Percentiles rank a stretch among this genome's conserved stretches.
phyloP scores from a whole-genome alignment of 805 yeast species.

The Blastobotrys mokoenaii region DNA sequence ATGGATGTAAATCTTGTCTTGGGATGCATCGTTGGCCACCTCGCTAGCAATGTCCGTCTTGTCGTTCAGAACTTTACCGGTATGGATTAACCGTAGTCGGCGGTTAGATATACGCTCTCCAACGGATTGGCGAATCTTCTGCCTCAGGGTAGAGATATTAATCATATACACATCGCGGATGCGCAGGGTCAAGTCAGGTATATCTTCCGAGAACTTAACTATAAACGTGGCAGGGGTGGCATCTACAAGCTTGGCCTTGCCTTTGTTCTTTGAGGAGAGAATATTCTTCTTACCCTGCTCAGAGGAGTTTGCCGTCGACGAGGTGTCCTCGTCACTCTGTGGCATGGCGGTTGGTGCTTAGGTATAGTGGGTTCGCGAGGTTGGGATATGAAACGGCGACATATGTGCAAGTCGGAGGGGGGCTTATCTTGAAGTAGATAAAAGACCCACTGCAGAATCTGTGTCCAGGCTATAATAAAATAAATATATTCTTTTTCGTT shows the following conservation, averaged over 20 bases:
- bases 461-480: no score
- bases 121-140: slow-evolving; percentile 33
- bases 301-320: no score
- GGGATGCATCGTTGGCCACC: slow-evolving; percentile 21
- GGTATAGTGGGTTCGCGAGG: no score
- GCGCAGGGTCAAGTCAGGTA: slow-evolving; percentile 36
- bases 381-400: no score
- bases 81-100: slow-evolving; percentile 57
- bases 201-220: slow-evolving; percentile 40
- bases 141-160: slow-evolving; percentile 34
- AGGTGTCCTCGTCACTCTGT: no score
- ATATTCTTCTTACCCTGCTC: no score
- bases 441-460: no score
- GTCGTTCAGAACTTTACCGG: slow-evolving; percentile 57
- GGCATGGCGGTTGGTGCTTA: no score
- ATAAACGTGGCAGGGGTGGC: slow-evolving; percentile 17
- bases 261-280: background rate
- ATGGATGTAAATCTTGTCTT: slow-evolving; percentile 51
- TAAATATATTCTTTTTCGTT: no score
- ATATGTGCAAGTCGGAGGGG: no score
- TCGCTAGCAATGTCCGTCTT: slow-evolving; percentile 47
- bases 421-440: no score
- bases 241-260: background rate
- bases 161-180: slow-evolving; percentile 27
- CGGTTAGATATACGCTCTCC: slow-evolving; percentile 33